Evolutionary conservation across 208 protist genomes (phyloP).

Genomic region (Acanthamoeba quina): DNA sequence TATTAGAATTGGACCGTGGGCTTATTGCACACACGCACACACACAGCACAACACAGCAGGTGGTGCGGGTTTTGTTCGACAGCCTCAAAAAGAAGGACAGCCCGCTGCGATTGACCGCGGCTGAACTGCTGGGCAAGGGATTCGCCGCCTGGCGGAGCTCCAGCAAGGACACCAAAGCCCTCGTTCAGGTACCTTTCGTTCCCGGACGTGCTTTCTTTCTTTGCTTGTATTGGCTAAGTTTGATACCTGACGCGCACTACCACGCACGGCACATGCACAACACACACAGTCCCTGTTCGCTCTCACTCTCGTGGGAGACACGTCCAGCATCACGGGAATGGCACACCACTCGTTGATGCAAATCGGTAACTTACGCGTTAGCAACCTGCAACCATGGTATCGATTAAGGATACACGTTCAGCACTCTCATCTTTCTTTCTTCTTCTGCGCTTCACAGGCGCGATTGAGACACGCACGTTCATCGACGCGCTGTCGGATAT

Average conservation of each 20-base stretch:
- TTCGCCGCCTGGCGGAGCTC: conserved; percentile 8
- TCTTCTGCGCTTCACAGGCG: neutral
- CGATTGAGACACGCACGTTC: neutral
- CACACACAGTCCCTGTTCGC: conserved; percentile 13
- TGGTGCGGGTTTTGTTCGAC: neutral
- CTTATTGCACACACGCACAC: too few species aligned
- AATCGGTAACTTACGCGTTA: conserved; percentile 45
- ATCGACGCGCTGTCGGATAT: conserved; percentile 13
- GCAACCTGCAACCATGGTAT: neutral
- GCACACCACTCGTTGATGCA: conserved; percentile 12
- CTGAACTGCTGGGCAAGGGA: conserved; percentile 60
- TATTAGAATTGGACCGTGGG: too few species aligned
- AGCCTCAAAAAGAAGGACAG: conserved; percentile 28
- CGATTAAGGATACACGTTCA: neutral
- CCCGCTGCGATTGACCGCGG: conserved; percentile 32
- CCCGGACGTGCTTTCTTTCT: neutral
- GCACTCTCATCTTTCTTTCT: neutral
- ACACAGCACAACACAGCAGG: conserved; percentile 52
- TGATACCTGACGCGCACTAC: neutral
- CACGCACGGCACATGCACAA: neutral
- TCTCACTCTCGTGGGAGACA: neutral
- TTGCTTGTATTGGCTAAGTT: neutral
- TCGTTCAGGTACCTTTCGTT: neutral
- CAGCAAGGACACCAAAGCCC: conserved; percentile 43
- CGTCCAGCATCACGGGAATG: neutral